Evolutionary conservation across 257 asterid species (phyloP).

Genomic region (Solanum medicagineum): DNA sequence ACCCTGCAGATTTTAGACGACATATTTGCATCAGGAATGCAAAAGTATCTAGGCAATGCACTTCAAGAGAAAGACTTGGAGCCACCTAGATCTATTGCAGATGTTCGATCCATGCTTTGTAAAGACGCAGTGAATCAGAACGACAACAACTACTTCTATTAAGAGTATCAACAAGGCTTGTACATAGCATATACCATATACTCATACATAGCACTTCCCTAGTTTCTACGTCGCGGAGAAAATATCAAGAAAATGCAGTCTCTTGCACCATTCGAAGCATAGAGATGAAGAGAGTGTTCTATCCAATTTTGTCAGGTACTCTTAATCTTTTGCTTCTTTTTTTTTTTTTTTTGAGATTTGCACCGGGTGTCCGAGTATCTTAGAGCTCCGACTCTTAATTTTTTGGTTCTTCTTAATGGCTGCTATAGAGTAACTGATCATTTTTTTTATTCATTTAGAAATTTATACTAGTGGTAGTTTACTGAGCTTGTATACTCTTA

Average conservation of each 20-base stretch:
- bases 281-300: background rate
- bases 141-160: constrained; percentile 55
- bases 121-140: constrained; percentile 55
- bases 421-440: background rate
- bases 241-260: background rate
- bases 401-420: background rate
- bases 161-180: background rate
- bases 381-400: too few relatives aligned
- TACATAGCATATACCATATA: background rate
- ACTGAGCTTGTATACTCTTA: background rate
- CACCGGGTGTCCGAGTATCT: too few relatives aligned
- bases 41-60: constrained; percentile 57
- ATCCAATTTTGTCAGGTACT: background rate
- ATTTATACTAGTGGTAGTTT: background rate
- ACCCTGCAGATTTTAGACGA: constrained; percentile 56
- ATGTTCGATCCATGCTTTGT: constrained; percentile 81
- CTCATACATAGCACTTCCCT: background rate
- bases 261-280: background rate
- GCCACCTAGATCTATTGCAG: constrained; percentile 63
- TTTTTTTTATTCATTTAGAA: background rate
- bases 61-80: constrained; percentile 72
- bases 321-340: background rate
- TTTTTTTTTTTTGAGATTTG: too few relatives aligned
- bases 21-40: constrained; percentile 85
- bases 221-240: background rate